Evolutionary conservation across 306 rosid genomes (phyloP), one percentile per base, ranked within the genome.

Genomic region (Pterocarpus santalinus): DNA sequence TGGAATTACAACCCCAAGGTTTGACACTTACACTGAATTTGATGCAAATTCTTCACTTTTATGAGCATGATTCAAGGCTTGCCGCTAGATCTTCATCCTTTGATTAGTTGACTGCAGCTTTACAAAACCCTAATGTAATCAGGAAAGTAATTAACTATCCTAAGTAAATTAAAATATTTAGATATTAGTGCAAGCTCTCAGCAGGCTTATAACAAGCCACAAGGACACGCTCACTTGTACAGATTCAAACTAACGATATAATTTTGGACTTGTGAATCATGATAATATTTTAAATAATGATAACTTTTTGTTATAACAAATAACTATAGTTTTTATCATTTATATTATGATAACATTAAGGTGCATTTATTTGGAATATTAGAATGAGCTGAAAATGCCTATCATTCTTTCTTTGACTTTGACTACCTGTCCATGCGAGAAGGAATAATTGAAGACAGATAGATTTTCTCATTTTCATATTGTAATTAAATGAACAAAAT

Each of bases 11-110:
- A 82, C 69, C 86, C 85, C 86, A 46, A 69, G 69, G 84, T 82
- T 89, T 85, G 89, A 85, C 87, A 65, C 77, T 86, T 38, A 34
- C 94, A 82, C 97, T 91, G 94, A 93, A 89, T 89, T 91, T 88
- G 72, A 91, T 89, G 96, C 91, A 82, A 82, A 82, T 85, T 88
- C 76, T 78, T 74, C 84, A 81, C 80, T 90, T 81, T 69, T 51
- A 67, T 86, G 89, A 83, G 79, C 91, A 65, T 77, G 83, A 85
- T 88, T 88, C 88, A 81, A 53, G 97, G 88, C 22, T 68, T 49
- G 52, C 81, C 79, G 80, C 72, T 75, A 68, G 78, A 69, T 82
- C 80, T 62, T 80, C 53, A 22, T 78, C 81, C 65, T 46, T 38
- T 15, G 28, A 78, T 86, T 81, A 61, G 79, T 77, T 80, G 71